Conservation (phyloP, 1,284 basidiomycete genomes). For the Ceraceosorus bombacis region DNA sequence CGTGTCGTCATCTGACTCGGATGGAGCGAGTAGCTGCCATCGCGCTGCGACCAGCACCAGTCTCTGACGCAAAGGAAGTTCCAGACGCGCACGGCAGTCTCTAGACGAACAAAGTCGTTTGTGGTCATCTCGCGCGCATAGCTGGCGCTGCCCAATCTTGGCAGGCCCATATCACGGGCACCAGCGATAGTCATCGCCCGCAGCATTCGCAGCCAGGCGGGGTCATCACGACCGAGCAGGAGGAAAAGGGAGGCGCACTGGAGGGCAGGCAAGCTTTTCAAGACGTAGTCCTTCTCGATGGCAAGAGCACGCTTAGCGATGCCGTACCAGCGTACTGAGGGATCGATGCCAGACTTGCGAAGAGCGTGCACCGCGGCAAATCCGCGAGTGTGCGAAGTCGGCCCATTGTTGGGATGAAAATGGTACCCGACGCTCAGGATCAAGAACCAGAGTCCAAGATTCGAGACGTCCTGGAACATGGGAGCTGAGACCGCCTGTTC, state of each 20-base stretch:
- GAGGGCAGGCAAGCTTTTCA: conserved; percentile 24
- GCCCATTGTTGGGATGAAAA: conserved; percentile 30
- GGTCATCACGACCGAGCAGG: conserved; percentile 26
- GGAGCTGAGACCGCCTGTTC: conserved; percentile 22
- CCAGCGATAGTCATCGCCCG: conserved; percentile 30
- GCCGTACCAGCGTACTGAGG: conserved; percentile 22
- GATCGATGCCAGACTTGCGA: conserved; percentile 24
- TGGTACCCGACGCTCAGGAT: conserved; percentile 31
- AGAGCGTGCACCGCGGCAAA: conserved; percentile 25
- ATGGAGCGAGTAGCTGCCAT: conserved; percentile 31
- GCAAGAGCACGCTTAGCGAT: conserved; percentile 24
- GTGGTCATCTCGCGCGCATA: conserved; percentile 10
- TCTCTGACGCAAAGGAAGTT: conserved; percentile 34
- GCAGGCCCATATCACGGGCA: conserved; percentile 32
- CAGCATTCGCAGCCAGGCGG: conserved; percentile 21
- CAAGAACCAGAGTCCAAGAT: conserved; percentile 27
- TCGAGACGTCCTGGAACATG: conserved; percentile 22
- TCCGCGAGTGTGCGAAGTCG: conserved; percentile 15
- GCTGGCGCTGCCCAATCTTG: conserved; percentile 25
- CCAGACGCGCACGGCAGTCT: conserved; percentile 34
- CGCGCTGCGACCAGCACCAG: conserved; percentile 30
- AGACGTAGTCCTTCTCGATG: conserved; percentile 19
- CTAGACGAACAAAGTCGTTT: conserved; percentile 23
- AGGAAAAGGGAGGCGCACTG: conserved; percentile 32
- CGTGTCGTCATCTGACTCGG: conserved; percentile 33